A percentile compares a stretch with the other conserved stretches of the same genome.
Evolutionary conservation across 2,329 filamentous ascomycete genomes (phyloP).

Genomic region (Pestalotiopsis sp.): DNA sequence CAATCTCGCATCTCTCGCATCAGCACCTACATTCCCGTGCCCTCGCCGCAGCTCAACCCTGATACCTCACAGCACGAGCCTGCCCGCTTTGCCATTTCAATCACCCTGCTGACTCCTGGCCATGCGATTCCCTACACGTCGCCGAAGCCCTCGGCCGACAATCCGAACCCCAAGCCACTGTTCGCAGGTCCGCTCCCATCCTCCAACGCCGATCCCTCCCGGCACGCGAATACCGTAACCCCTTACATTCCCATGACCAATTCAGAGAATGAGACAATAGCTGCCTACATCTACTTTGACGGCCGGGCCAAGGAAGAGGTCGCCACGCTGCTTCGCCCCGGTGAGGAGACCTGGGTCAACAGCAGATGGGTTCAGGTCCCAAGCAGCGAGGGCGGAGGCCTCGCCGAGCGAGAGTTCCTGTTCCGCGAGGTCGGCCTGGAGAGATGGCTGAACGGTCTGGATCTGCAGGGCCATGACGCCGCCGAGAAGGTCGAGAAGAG

Average conservation of each 20-base stretch:
- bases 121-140: constrained; percentile 91
- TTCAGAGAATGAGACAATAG: constrained; percentile 94
- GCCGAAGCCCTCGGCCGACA: constrained; percentile 75
- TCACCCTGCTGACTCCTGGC: constrained; percentile 88
- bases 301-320: constrained; percentile 95
- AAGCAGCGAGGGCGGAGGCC: constrained; percentile 85
- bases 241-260: constrained; percentile 93
- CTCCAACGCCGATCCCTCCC: constrained; percentile 47
- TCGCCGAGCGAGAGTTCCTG: constrained; percentile 94
- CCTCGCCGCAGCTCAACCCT: constrained; percentile 77
- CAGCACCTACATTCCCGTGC: constrained; percentile 95
- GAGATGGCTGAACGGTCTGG: constrained; percentile 93
- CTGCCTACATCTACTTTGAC: constrained; percentile 99
- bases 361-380: constrained; percentile 96
- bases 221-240: constrained; percentile 61
- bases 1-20: constrained; percentile 90
- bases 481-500: constrained; percentile 90
- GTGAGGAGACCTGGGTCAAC: constrained; percentile 99
- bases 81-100: constrained; percentile 96
- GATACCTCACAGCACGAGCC: constrained; percentile 81
- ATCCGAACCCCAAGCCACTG: constrained; percentile 81
- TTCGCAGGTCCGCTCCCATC: constrained; percentile 74
- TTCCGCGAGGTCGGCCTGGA: constrained; percentile 97
- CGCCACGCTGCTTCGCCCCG: constrained; percentile 85
- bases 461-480: constrained; percentile 90